A percentile compares a stretch with the other conserved stretches of the same genome.
Evolutionary conservation across 345 rosid species (phyloP).

Genomic region (Citrus cavaleriei): DNA sequence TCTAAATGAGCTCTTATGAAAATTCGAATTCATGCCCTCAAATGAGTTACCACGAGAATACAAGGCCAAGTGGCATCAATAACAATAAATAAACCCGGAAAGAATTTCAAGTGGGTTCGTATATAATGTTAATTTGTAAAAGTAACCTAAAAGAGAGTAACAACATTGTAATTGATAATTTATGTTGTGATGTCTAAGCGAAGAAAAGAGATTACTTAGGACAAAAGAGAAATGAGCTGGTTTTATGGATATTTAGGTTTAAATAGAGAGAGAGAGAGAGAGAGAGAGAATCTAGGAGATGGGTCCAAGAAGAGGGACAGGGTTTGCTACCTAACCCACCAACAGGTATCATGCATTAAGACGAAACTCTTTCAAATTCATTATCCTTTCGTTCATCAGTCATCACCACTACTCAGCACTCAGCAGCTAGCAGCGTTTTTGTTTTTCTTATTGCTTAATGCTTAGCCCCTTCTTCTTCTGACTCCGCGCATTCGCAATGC

Average conservation of each 20-base stretch:
- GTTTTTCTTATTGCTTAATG: neutral
- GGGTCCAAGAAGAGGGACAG: conserved; percentile 59
- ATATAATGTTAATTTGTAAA: no score
- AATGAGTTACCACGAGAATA: no score
- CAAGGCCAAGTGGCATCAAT: no score
- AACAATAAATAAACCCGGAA: no score
- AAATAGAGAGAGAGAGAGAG: neutral
- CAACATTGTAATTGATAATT: neutral
- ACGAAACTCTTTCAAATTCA: conserved; percentile 36
- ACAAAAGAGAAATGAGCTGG: conserved; percentile 34
- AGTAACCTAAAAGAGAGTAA: no score
- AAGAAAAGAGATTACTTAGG: conserved; percentile 17
- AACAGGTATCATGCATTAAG: conserved; percentile 57
- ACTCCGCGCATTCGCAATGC: neutral
- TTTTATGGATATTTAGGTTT: conserved; percentile 1
- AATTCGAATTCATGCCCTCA: no score
- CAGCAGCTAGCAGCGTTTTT: neutral
- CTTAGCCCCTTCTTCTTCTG: neutral
- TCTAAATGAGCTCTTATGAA: no score
- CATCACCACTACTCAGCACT: neutral
- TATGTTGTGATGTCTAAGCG: neutral
- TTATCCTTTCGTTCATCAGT: conserved; percentile 20
- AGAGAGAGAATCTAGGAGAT: conserved; percentile 46
- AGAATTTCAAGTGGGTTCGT: no score
- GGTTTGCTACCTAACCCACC: conserved; percentile 73